Base-by-base conservation (phyloP, 768 basidiomycete genomes). In the Cubamyces lactineus region DNA sequence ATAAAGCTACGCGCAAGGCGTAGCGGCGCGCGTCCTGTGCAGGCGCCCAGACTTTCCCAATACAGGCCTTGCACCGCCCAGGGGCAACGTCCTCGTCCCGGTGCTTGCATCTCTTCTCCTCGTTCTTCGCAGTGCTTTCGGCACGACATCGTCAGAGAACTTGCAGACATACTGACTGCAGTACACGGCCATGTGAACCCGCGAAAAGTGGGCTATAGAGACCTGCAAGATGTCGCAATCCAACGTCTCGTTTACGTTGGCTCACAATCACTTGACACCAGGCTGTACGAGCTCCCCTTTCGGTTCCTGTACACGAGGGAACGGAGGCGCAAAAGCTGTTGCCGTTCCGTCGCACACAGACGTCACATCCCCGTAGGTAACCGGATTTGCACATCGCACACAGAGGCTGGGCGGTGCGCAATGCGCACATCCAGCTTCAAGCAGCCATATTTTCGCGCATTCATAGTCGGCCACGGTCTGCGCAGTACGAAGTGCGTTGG, bases 61-160 rank as follows among this genome's bases (percentile, higher is more conserved):
- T 34, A 34, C 34, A 46, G 45, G 45, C 19, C 19, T 9, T 46
- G 46, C 59, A 60, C 59, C 59, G 59, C 59, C 59, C 45, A 46
- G 17, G 34, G 5, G 34, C 34, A 34, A 34, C 34, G 6, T 5
- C 4, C 34, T 6, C 34, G 11, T 34, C 11, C 34, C 34, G 34
- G 34, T 34, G 1, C 34, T 34, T 28, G 28, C 28, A 28, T 28
- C 28, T 34, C 34, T 34, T 1, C 34, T 6, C 34, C 43, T n/a
- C n/a, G n/a, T n/a, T n/a, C n/a, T 19, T 34, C 34, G 5, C 34
- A 34, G 34, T 9, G 34, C 34, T 6, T 7, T 4, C 11, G 9
- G 34, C 34, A 34, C 5, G 11, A 6, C 9, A 34, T 34, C 34
- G 11, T n/a, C 28, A 34, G 1, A 11, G 34, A 34, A 34, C 1